These are phyloP conservation scores for Blastobotrys buckinghamii DNA, from an alignment of 1,139 yeast genomes.

Conservation along the genomic window DNA sequence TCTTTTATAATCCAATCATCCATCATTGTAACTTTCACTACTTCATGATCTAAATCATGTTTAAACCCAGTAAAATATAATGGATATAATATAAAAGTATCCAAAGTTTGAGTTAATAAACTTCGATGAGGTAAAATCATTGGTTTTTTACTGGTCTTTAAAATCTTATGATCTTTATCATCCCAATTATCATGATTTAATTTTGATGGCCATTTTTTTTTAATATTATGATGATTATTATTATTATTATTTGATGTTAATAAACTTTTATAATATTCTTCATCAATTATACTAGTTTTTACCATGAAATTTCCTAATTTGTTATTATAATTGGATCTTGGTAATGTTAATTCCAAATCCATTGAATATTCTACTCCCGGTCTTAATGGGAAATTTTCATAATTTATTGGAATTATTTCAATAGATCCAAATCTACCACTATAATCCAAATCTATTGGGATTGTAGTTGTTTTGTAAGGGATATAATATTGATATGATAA, in stretches of 20 bases:
- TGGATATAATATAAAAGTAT: constrained; percentile 28
- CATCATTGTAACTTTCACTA: neutral
- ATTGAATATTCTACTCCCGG: constrained; percentile 25
- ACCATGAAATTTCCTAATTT: constrained; percentile 34
- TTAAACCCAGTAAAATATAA: constrained; percentile 23
- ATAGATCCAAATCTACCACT: constrained; percentile 6
- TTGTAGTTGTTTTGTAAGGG: constrained; percentile 19
- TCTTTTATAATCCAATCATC: neutral
- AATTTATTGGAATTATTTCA: neutral
- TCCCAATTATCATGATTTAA: neutral
- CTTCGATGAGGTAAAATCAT: constrained; percentile 30
- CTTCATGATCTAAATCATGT: neutral
- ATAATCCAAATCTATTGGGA: constrained; percentile 23
- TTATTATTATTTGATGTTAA: neutral
- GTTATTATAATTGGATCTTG: constrained; percentile 28
- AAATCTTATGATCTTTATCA: neutral
- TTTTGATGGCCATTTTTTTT: constrained; percentile 8
- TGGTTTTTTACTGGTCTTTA: neutral
- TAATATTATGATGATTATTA: neutral
- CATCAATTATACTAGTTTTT: constrained; percentile 13
- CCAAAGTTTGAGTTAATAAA: constrained; percentile 25
- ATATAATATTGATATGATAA: constrained; percentile 22
- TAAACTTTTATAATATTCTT: neutral
- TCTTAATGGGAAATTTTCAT: neutral
- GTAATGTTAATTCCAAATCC: constrained; percentile 27